Conservation (phyloP, 2,329 filamentous ascomycete genomes). For the Remersonia thermophila region DNA sequence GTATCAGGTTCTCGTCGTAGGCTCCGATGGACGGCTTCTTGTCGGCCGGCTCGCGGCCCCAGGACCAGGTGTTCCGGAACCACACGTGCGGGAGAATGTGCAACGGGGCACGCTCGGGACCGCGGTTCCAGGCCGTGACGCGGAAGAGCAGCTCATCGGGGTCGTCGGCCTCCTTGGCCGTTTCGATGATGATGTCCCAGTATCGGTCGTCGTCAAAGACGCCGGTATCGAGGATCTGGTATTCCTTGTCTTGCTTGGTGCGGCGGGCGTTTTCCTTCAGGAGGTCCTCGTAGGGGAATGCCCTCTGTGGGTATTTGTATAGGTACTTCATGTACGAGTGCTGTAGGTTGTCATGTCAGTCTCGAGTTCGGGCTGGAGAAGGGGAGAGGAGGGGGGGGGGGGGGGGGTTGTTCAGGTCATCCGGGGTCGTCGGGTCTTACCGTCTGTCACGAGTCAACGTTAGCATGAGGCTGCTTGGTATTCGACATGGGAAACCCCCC, state of each 20-base stretch:
- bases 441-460: slow-evolving; percentile 26
- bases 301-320: slow-evolving; percentile 90
- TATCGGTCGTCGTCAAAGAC: slow-evolving; percentile 81
- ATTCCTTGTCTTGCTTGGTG: slow-evolving; percentile 67
- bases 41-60: slow-evolving; percentile 65
- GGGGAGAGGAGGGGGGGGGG: too few species aligned
- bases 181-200: slow-evolving; percentile 96
- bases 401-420: not conserved
- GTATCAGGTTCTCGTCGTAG: slow-evolving; percentile 52
- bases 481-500: too few species aligned
- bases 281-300: slow-evolving; percentile 85
- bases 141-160: slow-evolving; percentile 87
- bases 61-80: slow-evolving; percentile 96
- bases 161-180: slow-evolving; percentile 84
- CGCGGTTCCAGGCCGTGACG: slow-evolving; percentile 91
- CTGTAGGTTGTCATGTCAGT: slow-evolving; percentile 38
- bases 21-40: slow-evolving; percentile 70
- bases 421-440: slow-evolving; percentile 22
- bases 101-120: slow-evolving; percentile 76
- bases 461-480: slow-evolving; percentile 18
- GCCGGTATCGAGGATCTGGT: slow-evolving; percentile 82
- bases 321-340: slow-evolving; percentile 99
- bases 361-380: slow-evolving; percentile 10
- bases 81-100: slow-evolving; percentile 92
- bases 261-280: slow-evolving; percentile 72